A percentile compares a stretch with the other conserved stretches of the same genome.
phyloP scores from a whole-genome alignment of 257 asterid species.

The Nicotiana otophora region DNA sequence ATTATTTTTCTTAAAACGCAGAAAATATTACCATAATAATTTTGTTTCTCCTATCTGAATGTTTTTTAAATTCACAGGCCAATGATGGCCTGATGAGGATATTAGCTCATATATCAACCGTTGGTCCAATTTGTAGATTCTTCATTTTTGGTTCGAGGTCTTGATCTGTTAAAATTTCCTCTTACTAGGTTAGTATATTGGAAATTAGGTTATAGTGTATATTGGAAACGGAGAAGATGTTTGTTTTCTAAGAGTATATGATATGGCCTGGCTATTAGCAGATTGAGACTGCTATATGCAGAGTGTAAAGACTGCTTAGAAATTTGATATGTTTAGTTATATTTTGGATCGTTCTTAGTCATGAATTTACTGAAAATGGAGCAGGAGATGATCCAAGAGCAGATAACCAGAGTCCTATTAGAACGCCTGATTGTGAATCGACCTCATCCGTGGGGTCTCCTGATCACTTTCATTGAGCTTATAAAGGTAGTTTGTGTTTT shows the following conservation, averaged over 20 bases:
- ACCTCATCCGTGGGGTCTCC: slow-evolving; percentile 99
- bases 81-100: background rate
- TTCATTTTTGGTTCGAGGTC: background rate
- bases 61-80: background rate
- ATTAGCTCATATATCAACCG: background rate
- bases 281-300: background rate
- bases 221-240: background rate
- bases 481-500: slow-evolving; percentile 53
- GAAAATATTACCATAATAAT: background rate
- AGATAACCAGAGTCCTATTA: slow-evolving; percentile 79
- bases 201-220: background rate
- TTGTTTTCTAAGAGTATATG: background rate
- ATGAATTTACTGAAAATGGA: background rate
- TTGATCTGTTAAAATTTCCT: background rate
- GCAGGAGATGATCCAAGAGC: slow-evolving; percentile 96
- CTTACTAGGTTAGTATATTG: background rate
- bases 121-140: background rate
- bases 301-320: background rate
- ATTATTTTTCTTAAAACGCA: background rate
- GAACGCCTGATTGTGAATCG: slow-evolving; percentile 82
- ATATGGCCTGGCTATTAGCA: background rate
- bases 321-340: background rate
- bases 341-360: background rate
- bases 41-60: background rate
- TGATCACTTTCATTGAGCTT: slow-evolving; percentile 77